These are phyloP conservation scores for Podila minutissima DNA, from an alignment of 192 early-diverging fungal genomes.

Conservation along the genomic window DNA sequence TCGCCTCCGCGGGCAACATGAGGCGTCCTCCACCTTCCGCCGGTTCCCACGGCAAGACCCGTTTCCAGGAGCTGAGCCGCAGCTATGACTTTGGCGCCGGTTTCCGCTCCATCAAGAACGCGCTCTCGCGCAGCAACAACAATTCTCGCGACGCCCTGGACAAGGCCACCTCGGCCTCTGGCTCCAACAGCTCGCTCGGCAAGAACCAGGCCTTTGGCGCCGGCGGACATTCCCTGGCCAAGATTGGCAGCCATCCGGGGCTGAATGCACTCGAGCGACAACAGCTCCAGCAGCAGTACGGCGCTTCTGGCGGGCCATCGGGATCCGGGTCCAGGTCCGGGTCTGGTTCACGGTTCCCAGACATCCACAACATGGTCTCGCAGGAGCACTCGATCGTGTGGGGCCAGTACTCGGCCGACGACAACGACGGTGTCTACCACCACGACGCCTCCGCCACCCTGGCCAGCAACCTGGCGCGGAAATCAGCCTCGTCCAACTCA, in stretches of 20 bases:
- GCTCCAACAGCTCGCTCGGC: slow-evolving; percentile 10
- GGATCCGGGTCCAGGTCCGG: background rate
- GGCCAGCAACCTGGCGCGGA: slow-evolving; percentile 23
- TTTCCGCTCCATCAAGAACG: slow-evolving; percentile 36
- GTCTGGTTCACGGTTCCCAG: slow-evolving; percentile 23
- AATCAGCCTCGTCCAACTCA: slow-evolving; percentile 30
- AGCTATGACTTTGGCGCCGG: slow-evolving; percentile 41
- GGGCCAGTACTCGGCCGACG: slow-evolving; percentile 40
- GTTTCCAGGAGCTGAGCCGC: slow-evolving; percentile 33
- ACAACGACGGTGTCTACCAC: slow-evolving; percentile 16
- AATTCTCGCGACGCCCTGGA: slow-evolving; percentile 28
- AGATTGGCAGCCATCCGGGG: slow-evolving; percentile 40
- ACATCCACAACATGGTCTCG: slow-evolving; percentile 7
- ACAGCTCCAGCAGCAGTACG: slow-evolving; percentile 39
- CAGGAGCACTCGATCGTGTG: slow-evolving; percentile 33
- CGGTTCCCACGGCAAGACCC: slow-evolving; percentile 33
- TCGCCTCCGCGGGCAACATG: slow-evolving; percentile 21
- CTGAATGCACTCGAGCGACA: slow-evolving; percentile 27
- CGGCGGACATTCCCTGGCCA: slow-evolving; percentile 37
- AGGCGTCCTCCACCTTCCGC: slow-evolving; percentile 36
- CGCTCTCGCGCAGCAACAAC: slow-evolving; percentile 27
- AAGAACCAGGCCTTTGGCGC: slow-evolving; percentile 29
- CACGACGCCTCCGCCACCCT: slow-evolving; percentile 20
- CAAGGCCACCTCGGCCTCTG: background rate
- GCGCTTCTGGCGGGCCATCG: background rate